Percentiles rank a stretch among this genome's conserved stretches.
These are phyloP conservation scores for Quercus phellos DNA, from an alignment of 331 rosid species.

Conservation along the genomic window DNA sequence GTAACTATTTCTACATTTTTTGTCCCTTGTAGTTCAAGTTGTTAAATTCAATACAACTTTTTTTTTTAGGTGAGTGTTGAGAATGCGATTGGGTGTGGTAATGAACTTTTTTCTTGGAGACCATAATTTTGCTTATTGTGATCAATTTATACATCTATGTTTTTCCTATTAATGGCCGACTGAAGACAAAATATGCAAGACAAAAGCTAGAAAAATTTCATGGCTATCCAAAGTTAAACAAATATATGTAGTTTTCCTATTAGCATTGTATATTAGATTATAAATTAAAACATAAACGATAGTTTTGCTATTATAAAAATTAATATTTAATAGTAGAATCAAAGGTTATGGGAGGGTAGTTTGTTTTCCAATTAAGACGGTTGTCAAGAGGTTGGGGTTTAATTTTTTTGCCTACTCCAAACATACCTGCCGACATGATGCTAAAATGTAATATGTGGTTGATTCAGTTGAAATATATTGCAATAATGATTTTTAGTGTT, in stretches of 20 bases:
- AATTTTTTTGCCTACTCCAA: background rate
- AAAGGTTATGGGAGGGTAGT: background rate
- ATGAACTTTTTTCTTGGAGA: background rate
- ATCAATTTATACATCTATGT: background rate
- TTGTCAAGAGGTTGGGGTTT: background rate
- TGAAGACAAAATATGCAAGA: background rate
- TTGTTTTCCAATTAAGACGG: background rate
- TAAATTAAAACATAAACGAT: background rate
- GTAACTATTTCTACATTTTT: slow-evolving; percentile 29
- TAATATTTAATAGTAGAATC: background rate
- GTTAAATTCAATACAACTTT: background rate
- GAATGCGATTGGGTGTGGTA: background rate
- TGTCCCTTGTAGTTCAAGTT: background rate
- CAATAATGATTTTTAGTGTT: background rate
- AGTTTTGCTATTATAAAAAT: background rate
- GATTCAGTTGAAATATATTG: background rate
- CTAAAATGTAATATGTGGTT: background rate
- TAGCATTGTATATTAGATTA: background rate
- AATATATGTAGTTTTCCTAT: background rate
- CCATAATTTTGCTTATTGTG: background rate
- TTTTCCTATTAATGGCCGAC: background rate
- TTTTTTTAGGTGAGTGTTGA: background rate
- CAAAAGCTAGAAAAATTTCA: background rate
- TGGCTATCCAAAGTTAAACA: background rate
- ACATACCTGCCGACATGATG: background rate